Evolutionary conservation across 768 basidiomycete genomes (phyloP).

Genomic region (Rossbeevera mucosa): DNA sequence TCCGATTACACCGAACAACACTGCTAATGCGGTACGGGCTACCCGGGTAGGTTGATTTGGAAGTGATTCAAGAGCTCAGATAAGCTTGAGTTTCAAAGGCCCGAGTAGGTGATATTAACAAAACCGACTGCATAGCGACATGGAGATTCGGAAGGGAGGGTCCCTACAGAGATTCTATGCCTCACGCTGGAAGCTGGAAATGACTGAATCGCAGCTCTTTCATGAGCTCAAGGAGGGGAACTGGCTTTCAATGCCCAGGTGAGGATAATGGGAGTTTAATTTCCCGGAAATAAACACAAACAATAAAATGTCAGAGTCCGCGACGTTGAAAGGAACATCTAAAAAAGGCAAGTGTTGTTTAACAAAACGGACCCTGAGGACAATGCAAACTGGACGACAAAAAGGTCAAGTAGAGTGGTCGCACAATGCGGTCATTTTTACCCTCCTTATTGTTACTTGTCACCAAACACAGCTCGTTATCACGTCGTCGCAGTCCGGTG

Average conservation of each 20-base stretch:
- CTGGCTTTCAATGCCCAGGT: not conserved
- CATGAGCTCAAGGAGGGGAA: not conserved
- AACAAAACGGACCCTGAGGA: slow-evolving; percentile 9
- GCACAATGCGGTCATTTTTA: slow-evolving; percentile 8
- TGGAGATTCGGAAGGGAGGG: not conserved
- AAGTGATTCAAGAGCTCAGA: not conserved
- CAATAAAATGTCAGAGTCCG: slow-evolving; percentile 14
- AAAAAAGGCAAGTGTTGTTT: slow-evolving; percentile 22
- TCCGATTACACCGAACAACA: not conserved
- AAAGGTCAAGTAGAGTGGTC: slow-evolving; percentile 9
- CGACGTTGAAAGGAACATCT: slow-evolving; percentile 13
- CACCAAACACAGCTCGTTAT: slow-evolving; percentile 10
- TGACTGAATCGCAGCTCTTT: not conserved
- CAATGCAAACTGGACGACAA: slow-evolving; percentile 24
- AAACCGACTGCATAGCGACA: not conserved
- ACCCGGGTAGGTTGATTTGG: not conserved
- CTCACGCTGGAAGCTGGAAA: not conserved
- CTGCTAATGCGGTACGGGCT: not conserved
- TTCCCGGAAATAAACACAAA: slow-evolving; percentile 12
- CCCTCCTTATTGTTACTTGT: slow-evolving; percentile 14
- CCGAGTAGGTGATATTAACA: too few species aligned
- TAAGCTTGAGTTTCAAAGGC: not conserved
- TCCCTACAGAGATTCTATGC: not conserved
- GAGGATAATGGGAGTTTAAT: slow-evolving; percentile 1
- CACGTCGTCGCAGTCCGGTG: not conserved